Evolutionary conservation across 768 basidiomycete species (phyloP).

Genomic region (Mycena olivaceomarginata): DNA sequence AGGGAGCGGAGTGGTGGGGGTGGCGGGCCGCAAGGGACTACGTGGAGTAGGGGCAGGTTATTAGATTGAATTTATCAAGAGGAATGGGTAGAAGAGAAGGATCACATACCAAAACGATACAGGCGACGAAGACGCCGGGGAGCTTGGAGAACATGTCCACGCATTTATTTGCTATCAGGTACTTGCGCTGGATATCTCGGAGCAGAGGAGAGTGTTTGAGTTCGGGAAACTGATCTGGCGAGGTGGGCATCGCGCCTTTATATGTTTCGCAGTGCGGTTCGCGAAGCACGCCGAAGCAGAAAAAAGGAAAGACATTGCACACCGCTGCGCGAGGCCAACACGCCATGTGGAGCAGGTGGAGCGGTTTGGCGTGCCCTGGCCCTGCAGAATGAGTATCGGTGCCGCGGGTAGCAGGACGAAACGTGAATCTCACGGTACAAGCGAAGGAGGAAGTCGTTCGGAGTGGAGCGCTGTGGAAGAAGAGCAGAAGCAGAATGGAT

Average conservation of each 20-base stretch:
- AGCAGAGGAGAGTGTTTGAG: neutral
- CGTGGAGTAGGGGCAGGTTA: neutral
- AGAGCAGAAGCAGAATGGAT: neutral
- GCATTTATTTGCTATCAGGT: neutral
- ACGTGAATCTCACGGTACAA: neutral
- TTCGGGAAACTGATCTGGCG: neutral
- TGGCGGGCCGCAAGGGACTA: conserved; percentile 19
- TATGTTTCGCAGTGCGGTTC: neutral
- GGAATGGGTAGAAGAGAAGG: neutral
- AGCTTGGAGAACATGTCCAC: conserved; percentile 8
- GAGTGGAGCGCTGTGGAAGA: conserved; percentile 11
- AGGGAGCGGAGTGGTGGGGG: neutral
- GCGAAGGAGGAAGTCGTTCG: neutral
- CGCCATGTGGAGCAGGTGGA: neutral
- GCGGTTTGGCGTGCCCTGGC: neutral
- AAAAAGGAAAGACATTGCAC: neutral
- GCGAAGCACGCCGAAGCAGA: neutral
- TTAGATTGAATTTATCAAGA: neutral
- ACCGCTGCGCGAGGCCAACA: neutral
- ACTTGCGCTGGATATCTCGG: neutral
- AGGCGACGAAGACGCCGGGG: neutral
- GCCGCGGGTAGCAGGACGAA: conserved; percentile 1
- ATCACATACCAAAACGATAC: neutral
- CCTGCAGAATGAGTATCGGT: neutral
- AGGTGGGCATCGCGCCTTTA: neutral